Base-by-base conservation (phyloP, 1,139 yeast genomes). In the Meyerozyma elateridarum region DNA sequence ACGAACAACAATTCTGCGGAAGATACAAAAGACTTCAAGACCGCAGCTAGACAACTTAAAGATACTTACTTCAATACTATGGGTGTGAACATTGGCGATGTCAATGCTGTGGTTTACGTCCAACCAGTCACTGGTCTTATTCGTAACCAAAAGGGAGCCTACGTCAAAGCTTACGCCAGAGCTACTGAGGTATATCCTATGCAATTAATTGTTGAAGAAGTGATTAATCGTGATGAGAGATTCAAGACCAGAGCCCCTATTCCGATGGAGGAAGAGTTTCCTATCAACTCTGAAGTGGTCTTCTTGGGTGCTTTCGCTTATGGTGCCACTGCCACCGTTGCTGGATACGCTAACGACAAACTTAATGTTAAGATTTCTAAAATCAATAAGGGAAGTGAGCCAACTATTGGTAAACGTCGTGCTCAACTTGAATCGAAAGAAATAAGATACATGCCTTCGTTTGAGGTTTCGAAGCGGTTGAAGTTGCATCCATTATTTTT, bases 231-330 rank as follows among this genome's bases (percentile, higher is more conserved):
- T 46, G 98, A 91, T 54, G 68, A 64, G 40, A 73, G 99, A 51
- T 87, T 66, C 51, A 60, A 64, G 22, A 87, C 87, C 46, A 77
- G 79, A 43, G 76, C 81, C 2, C 88, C 97, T 3, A 52, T 76
- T 32, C 88, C 96, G 8, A 67, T 91, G 37, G 79, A 76, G 6
- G 76, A 83, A 43, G 97, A 91, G 53, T 91, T 73, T 57, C 96
- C 97, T 15, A 37, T 72, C 5, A 79, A 73, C 13, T 71, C 85
- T 0, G 76, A 76, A 36, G 91, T 80, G 24, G 74, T 89, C n/a
- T 85, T 85, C 52, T 65, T 91, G 40, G 95, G 97, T 25, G 88
- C 83, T 24, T 78, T 79, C 59, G 94, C 89, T 3, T 91, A 85
- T 52, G 98, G 98, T 31, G 73, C 87, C 17, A 83, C 94, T 32